Evolutionary conservation across 148 eudicot genomes (phyloP).

Genomic region (Heliamphora exappendiculata): DNA sequence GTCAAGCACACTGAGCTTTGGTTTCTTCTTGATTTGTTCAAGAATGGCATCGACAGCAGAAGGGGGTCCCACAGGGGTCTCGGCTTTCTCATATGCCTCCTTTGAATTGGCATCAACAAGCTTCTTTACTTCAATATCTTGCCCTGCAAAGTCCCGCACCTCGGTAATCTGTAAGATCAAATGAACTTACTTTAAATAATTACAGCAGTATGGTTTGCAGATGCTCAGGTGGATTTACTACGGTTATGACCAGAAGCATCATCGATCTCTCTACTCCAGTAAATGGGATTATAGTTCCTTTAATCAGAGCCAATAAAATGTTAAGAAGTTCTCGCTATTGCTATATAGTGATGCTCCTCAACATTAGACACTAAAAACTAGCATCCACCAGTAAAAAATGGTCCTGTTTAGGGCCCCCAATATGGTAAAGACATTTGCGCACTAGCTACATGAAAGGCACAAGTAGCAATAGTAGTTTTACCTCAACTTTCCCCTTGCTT

Average conservation of each 20-base stretch:
- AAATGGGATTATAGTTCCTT: not conserved
- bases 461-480: slow-evolving; percentile 16
- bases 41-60: slow-evolving; percentile 86
- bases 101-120: slow-evolving; percentile 51
- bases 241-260: slow-evolving; percentile 17
- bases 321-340: not conserved
- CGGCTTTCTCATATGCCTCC: slow-evolving; percentile 66
- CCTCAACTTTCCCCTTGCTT: slow-evolving; percentile 76
- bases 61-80: slow-evolving; percentile 48
- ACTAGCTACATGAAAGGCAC: not conserved
- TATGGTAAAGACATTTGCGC: not conserved
- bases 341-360: too few relatives aligned
- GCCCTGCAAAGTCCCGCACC: slow-evolving; percentile 85
- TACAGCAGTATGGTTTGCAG: not conserved
- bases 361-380: not conserved
- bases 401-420: not conserved
- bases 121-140: slow-evolving; percentile 71
- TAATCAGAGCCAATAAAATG: not conserved
- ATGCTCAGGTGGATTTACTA: not conserved
- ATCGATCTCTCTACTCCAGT: not conserved
- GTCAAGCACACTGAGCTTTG: slow-evolving; percentile 84
- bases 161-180: slow-evolving; percentile 56
- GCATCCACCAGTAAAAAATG: not conserved
- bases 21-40: slow-evolving; percentile 90
- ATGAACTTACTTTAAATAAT: slow-evolving; percentile 29